These are phyloP conservation scores for Exophiala viscosa DNA, from an alignment of 2,329 filamentous ascomycete species.

Conservation along the genomic window DNA sequence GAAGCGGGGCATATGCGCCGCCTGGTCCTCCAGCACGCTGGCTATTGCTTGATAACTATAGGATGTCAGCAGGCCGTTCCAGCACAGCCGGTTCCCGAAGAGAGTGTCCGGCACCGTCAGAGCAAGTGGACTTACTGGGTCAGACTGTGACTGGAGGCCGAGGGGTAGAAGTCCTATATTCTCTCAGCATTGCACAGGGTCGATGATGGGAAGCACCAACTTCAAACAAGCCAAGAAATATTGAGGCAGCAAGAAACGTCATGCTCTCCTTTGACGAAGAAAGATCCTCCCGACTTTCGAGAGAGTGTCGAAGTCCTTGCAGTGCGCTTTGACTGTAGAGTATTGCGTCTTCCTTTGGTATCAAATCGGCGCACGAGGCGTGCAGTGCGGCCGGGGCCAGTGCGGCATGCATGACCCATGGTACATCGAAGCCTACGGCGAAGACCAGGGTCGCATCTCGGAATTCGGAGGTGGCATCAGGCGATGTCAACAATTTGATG, in stretches of 20 bases:
- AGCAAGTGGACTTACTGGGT: constrained; percentile 5
- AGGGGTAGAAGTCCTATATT: constrained; percentile 20
- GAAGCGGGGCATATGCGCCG: constrained; percentile 7
- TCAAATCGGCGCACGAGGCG: constrained; percentile 17
- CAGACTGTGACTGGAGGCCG: constrained; percentile 12
- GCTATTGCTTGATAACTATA: constrained; percentile 12
- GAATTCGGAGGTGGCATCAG: constrained; percentile 17
- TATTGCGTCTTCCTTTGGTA: constrained; percentile 21
- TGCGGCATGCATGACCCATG: constrained; percentile 21
- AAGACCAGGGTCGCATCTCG: constrained; percentile 15
- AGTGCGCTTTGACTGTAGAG: constrained; percentile 21
- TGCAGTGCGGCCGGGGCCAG: constrained; percentile 22
- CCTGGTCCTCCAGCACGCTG: constrained; percentile 15
- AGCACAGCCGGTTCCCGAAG: no score
- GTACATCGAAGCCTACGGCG: constrained; percentile 15
- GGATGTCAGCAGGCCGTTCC: no score
- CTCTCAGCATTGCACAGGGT: constrained; percentile 1
- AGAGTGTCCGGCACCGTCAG: no score
- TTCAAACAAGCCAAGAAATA: constrained; percentile 23
- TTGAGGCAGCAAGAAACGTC: constrained; percentile 18
- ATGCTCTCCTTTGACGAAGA: constrained; percentile 2
- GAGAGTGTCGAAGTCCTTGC: constrained; percentile 15
- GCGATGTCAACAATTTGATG: constrained; percentile 14
- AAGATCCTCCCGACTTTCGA: not conserved
- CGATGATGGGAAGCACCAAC: not conserved